Evolutionary conservation across 1,284 basidiomycete genomes (phyloP).

Genomic region (Ceratorhiza oryzae-sativae): DNA sequence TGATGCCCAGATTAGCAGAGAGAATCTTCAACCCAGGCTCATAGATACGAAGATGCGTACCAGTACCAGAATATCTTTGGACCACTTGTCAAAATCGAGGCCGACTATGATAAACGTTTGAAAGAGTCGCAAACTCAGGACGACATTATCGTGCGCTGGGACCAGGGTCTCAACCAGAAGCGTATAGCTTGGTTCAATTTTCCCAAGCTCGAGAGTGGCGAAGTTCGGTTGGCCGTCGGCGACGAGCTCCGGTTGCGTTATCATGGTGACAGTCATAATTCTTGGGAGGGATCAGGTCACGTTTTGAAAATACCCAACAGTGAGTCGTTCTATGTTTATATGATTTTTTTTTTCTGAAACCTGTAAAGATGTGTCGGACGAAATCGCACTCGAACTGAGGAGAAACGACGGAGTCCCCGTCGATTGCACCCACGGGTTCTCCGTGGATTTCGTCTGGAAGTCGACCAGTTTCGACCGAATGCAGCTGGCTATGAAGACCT

Average conservation of each 20-base stretch:
- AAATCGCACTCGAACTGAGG: constrained; percentile 93
- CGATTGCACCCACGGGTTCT: constrained; percentile 94
- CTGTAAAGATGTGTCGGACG: constrained; percentile 88
- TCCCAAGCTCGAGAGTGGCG: constrained; percentile 97
- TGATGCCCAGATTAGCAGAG: background rate
- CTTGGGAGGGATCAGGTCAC: constrained; percentile 97
- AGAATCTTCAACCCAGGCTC: background rate
- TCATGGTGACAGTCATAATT: constrained; percentile 80
- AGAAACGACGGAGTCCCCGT: constrained; percentile 93
- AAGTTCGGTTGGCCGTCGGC: constrained; percentile 95
- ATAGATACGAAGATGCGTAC: constrained; percentile 93
- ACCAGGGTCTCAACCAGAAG: constrained; percentile 97
- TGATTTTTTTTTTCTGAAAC: background rate
- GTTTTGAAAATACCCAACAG: constrained; percentile 99
- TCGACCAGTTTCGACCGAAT: constrained; percentile 98
- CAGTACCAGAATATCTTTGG: constrained; percentile 99
- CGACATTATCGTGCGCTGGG: constrained; percentile 95
- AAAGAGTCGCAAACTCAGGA: constrained; percentile 99
- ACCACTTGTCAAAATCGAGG: constrained; percentile 98
- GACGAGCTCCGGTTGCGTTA: constrained; percentile 95
- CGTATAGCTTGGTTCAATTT: constrained; percentile 95
- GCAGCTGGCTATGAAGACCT: constrained; percentile 99
- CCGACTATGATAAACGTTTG: constrained; percentile 96
- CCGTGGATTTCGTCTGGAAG: constrained; percentile 99
- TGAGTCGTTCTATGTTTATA: constrained; percentile 52